Evolutionary conservation across 2,329 filamentous ascomycete species (phyloP).

Genomic region (Talaromyces sp.): DNA sequence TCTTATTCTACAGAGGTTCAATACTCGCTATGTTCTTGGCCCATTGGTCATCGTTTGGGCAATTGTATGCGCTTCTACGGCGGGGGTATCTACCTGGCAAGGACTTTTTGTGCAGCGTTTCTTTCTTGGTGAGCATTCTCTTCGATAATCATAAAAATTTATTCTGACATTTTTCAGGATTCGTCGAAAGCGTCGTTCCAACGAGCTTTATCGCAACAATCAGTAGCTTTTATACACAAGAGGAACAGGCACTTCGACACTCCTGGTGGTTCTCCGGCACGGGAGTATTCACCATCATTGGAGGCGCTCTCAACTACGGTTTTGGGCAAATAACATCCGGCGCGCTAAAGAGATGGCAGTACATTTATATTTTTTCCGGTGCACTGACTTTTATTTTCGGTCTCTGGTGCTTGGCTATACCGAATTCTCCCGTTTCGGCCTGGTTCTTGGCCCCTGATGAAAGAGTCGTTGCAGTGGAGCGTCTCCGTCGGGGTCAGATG

Average conservation of each 20-base stretch:
- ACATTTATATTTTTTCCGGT: slow-evolving; percentile 64
- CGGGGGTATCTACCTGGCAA: slow-evolving; percentile 57
- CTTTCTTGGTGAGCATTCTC: slow-evolving; percentile 41
- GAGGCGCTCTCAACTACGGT: slow-evolving; percentile 61
- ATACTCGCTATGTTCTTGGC: slow-evolving; percentile 60
- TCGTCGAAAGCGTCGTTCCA: slow-evolving; percentile 61
- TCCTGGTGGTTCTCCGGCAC: slow-evolving; percentile 62
- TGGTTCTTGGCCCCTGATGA: slow-evolving; percentile 65
- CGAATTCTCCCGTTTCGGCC: slow-evolving; percentile 60
- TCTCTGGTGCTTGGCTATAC: slow-evolving; percentile 59
- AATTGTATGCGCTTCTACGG: slow-evolving; percentile 62
- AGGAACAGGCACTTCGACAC: slow-evolving; percentile 60
- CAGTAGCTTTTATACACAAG: slow-evolving; percentile 59
- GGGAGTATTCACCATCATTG: slow-evolving; percentile 57
- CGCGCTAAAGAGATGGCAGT: slow-evolving; percentile 59
- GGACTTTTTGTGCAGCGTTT: slow-evolving; percentile 65
- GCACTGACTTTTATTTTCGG: slow-evolving; percentile 61
- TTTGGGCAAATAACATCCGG: slow-evolving; percentile 59
- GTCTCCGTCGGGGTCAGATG: slow-evolving; percentile 58
- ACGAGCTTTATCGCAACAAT: slow-evolving; percentile 64
- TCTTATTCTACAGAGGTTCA: slow-evolving; percentile 64
- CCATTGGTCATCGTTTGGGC: slow-evolving; percentile 56
- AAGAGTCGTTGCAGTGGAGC: slow-evolving; percentile 59
- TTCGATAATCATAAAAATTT: background rate
- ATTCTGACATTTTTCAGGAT: slow-evolving; percentile 22